These are phyloP conservation scores for Pisolithus orientalis DNA, from an alignment of 768 basidiomycete genomes.

Conservation along the genomic window DNA sequence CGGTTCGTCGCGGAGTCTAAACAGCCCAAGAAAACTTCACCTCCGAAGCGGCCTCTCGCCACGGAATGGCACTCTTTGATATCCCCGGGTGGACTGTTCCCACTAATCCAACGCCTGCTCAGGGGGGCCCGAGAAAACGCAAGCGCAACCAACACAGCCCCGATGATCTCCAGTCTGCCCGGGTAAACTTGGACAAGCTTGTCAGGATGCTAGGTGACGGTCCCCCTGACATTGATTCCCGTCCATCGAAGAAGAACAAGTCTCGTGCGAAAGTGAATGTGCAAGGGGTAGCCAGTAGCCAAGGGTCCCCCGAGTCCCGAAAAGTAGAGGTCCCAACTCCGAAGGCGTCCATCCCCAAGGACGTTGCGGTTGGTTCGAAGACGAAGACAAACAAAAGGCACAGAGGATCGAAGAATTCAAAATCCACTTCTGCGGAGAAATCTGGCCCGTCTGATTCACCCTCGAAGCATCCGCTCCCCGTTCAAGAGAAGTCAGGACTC, in stretches of 20 bases:
- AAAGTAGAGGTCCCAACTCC: slow-evolving; percentile 6
- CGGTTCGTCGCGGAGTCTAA: too few relatives aligned
- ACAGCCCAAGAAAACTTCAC: not conserved
- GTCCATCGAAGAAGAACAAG: slow-evolving; percentile 16
- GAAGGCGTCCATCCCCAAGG: slow-evolving; percentile 9
- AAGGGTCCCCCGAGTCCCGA: not conserved
- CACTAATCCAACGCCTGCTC: slow-evolving; percentile 33
- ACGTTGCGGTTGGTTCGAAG: slow-evolving; percentile 6
- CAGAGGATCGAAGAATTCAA: slow-evolving; percentile 12
- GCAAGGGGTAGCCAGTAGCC: not conserved
- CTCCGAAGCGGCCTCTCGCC: not conserved
- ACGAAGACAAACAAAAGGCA: slow-evolving; percentile 10
- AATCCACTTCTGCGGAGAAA: slow-evolving; percentile 6
- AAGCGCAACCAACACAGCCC: slow-evolving; percentile 47
- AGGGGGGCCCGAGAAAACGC: slow-evolving; percentile 34
- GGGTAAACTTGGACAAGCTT: slow-evolving; percentile 56
- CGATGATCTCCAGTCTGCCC: slow-evolving; percentile 32
- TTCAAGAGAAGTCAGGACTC: slow-evolving; percentile 29
- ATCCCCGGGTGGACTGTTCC: slow-evolving; percentile 66
- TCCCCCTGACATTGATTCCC: slow-evolving; percentile 7
- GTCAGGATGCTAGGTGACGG: slow-evolving; percentile 40
- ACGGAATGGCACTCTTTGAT: slow-evolving; percentile 49
- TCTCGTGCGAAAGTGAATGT: slow-evolving; percentile 2
- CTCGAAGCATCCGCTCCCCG: slow-evolving; percentile 8
- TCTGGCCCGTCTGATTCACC: slow-evolving; percentile 17